A percentile compares a stretch with the other conserved stretches of the same genome.
These are phyloP conservation scores for Phialophora verrucosa DNA, from an alignment of 2,329 filamentous ascomycete species.

Conservation along the genomic window DNA sequence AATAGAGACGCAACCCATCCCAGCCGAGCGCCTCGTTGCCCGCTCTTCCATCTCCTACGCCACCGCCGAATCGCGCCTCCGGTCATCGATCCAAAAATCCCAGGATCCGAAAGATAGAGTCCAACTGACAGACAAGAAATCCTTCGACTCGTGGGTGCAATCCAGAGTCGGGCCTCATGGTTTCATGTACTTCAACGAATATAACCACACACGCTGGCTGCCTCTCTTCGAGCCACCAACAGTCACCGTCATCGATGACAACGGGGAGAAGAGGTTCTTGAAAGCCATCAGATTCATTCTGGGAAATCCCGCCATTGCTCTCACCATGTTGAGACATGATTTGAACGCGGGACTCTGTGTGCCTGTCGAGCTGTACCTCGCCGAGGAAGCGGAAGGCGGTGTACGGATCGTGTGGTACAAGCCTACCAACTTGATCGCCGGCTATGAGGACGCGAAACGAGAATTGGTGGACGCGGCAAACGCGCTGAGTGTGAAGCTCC, in stretches of 20 bases:
- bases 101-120: background rate
- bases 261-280: slow-evolving; percentile 17
- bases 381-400: slow-evolving; percentile 21
- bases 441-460: slow-evolving; percentile 23
- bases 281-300: slow-evolving; percentile 22
- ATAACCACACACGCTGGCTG: slow-evolving; percentile 29
- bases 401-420: slow-evolving; percentile 25
- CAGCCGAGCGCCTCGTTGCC: slow-evolving; percentile 19
- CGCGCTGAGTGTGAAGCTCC: slow-evolving; percentile 24
- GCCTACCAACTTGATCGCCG: slow-evolving; percentile 23
- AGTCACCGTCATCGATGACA: background rate
- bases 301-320: slow-evolving; percentile 30
- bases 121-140: slow-evolving; percentile 14
- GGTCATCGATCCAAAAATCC: slow-evolving; percentile 24
- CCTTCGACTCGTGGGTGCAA: slow-evolving; percentile 14
- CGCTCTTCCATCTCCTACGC: slow-evolving; percentile 20
- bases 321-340: slow-evolving; percentile 30
- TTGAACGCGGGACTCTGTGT: slow-evolving; percentile 28
- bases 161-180: slow-evolving; percentile 21
- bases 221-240: slow-evolving; percentile 18
- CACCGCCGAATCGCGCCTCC: slow-evolving; percentile 20
- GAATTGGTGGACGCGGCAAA: slow-evolving; percentile 27
- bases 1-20: slow-evolving; percentile 15
- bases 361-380: slow-evolving; percentile 28
- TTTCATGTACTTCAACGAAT: slow-evolving; percentile 34